Evolutionary conservation across 1,284 basidiomycete genomes (phyloP), one percentile per base, ranked within the genome.

Genomic region (Malassezia brasiliensis): DNA sequence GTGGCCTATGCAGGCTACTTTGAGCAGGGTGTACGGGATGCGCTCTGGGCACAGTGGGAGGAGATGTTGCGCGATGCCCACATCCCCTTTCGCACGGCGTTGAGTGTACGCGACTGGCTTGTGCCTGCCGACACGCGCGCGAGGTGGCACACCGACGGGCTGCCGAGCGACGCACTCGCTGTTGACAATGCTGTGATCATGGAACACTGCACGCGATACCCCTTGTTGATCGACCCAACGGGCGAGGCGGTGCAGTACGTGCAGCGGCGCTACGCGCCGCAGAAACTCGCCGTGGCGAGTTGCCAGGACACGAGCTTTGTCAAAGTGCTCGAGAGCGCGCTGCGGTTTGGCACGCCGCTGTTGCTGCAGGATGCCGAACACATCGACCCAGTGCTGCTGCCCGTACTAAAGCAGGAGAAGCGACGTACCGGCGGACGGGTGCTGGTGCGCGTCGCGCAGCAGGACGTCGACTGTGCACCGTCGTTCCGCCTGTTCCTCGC

Each of bases 391-490:
- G 94, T 99, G 63, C 81, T 99, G 57, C 98, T 99, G 69, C 88
- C 93, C 2, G 90, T 99, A 17, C 82, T 99, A 59, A 98, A 98
- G 80, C 89, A 86, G 72, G 94, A 99, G 77, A 87, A 96, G 41
- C 83, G 93, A 37, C 83, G 75, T 20, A 77, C 77, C 2, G 94
- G 94, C 50, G 94, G 94, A 40, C 90, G 94, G 76, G 90, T 98
- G 11, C 83, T 98, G 45, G 96, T 99, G 67, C 87, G 94, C 45
- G 81, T 99, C 25, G 94, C 94, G n/a, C 94, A 82, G 73, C 93
- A 98, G 77, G 96, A 99, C 65, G 96, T 99, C 74, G 94, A 99
- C 77, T 98, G 96, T 76, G 96, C 93, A 0, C 94, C 96, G 3
- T 85, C 91, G 11, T 99, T 99, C 80, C 62, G 60, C 10, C 93